These are phyloP conservation scores for Aspergillus sp. DNA, from an alignment of 2,329 filamentous ascomycete species.

Conservation along the genomic window DNA sequence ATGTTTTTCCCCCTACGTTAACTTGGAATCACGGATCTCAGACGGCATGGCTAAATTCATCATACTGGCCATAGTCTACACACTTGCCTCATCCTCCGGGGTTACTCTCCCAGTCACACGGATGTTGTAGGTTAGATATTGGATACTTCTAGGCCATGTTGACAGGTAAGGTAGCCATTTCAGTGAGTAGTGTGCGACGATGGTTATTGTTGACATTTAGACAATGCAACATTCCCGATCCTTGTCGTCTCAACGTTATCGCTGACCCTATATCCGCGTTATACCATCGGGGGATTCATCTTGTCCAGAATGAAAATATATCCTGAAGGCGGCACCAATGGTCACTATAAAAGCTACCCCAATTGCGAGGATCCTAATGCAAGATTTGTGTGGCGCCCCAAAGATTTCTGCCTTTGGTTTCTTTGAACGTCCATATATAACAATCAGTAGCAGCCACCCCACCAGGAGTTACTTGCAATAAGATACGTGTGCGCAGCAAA, in stretches of 20 bases:
- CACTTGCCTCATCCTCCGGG: too few relatives aligned
- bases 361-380: slow-evolving; percentile 80
- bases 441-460: slow-evolving; percentile 67
- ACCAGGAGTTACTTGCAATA: too few relatives aligned
- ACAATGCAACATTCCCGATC: not conserved
- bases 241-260: slow-evolving; percentile 50
- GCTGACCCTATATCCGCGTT: slow-evolving; percentile 82
- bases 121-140: not conserved
- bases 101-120: not conserved
- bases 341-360: slow-evolving; percentile 69
- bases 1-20: too few relatives aligned
- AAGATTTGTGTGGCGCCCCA: slow-evolving; percentile 60
- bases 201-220: not conserved
- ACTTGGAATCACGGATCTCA: not conserved
- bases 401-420: slow-evolving; percentile 54
- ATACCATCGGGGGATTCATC: slow-evolving; percentile 71
- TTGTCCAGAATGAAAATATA: slow-evolving; percentile 81
- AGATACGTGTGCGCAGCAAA: too few relatives aligned
- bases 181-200: not conserved
- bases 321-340: slow-evolving; percentile 42
- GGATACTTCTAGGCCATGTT: not conserved
- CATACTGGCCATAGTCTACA: not conserved
- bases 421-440: slow-evolving; percentile 75
- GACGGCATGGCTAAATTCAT: not conserved
- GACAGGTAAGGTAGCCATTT: not conserved